phyloP scores from a whole-genome alignment of 306 rosid genomes.

The Psophocarpus tetragonolobus region DNA sequence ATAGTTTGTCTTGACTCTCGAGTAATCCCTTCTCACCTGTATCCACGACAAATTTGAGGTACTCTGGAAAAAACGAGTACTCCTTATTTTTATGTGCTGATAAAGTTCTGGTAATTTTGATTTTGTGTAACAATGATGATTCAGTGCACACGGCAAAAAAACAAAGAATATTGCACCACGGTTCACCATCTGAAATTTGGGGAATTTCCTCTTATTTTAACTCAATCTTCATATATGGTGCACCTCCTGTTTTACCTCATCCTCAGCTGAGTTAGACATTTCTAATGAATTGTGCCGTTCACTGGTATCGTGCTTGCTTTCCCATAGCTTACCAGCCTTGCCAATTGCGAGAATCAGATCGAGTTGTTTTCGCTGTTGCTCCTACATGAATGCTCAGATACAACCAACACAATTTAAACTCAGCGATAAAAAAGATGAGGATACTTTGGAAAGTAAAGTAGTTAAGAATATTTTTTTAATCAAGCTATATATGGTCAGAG shows the following conservation, averaged over 20 bases:
- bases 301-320: slow-evolving; percentile 45
- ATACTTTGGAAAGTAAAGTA: slow-evolving; percentile 8
- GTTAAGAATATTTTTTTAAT: slow-evolving; percentile 1
- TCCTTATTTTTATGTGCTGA: slow-evolving; percentile 28
- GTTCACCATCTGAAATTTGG: slow-evolving; percentile 23
- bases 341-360: slow-evolving; percentile 82
- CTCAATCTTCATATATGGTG: slow-evolving; percentile 55
- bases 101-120: slow-evolving; percentile 11
- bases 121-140: slow-evolving; percentile 14
- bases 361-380: slow-evolving; percentile 87
- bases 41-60: slow-evolving; percentile 31
- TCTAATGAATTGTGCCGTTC: slow-evolving; percentile 41
- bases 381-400: slow-evolving; percentile 48
- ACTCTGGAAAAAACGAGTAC: slow-evolving; percentile 9
- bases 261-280: slow-evolving; percentile 39
- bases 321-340: slow-evolving; percentile 65
- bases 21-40: slow-evolving; percentile 25
- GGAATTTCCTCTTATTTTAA: slow-evolving; percentile 24
- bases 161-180: slow-evolving; percentile 18
- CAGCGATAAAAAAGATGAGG: background rate
- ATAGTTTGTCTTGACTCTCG: slow-evolving; percentile 6
- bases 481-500: background rate
- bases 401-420: slow-evolving; percentile 23
- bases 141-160: slow-evolving; percentile 23
- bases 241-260: slow-evolving; percentile 55